Conservation (phyloP, 2,329 filamentous ascomycete genomes). For the Aspergillus texensis region DNA sequence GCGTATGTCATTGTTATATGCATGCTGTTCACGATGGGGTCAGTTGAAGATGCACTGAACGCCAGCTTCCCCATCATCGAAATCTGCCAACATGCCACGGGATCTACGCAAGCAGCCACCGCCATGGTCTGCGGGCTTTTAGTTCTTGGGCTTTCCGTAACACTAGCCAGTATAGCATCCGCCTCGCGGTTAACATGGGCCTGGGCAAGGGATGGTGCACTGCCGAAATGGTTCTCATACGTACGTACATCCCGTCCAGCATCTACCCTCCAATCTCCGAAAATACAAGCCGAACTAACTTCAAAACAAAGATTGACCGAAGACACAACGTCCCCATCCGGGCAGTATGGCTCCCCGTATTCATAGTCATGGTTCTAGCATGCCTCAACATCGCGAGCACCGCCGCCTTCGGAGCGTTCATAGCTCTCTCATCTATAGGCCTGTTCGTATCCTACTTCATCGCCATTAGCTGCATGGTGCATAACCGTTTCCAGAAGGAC, state of each 20-base stretch:
- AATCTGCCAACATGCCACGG: conserved; percentile 45
- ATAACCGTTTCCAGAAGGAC: conserved; percentile 31
- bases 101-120: conserved; percentile 45
- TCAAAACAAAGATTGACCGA: conserved; percentile 29
- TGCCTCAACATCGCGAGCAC: conserved; percentile 45
- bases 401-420: conserved; percentile 44
- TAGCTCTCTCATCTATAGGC: conserved; percentile 41
- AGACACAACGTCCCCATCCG: conserved; percentile 40
- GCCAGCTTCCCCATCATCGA: conserved; percentile 47
- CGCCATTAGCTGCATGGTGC: conserved; percentile 39
- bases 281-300: not conserved
- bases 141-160: conserved; percentile 41
- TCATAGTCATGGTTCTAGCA: conserved; percentile 37
- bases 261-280: not conserved
- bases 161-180: conserved; percentile 49
- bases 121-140: conserved; percentile 36
- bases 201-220: conserved; percentile 52
- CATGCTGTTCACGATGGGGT: conserved; percentile 49
- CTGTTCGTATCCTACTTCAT: conserved; percentile 46
- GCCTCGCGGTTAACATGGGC: conserved; percentile 54
- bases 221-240: conserved; percentile 34
- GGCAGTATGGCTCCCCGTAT: conserved; percentile 37
- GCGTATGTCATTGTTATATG: conserved; percentile 47
- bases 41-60: conserved; percentile 34
- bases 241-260: conserved; percentile 5